Conservation (phyloP, 805 yeast species). For the Ogataea neopini region DNA sequence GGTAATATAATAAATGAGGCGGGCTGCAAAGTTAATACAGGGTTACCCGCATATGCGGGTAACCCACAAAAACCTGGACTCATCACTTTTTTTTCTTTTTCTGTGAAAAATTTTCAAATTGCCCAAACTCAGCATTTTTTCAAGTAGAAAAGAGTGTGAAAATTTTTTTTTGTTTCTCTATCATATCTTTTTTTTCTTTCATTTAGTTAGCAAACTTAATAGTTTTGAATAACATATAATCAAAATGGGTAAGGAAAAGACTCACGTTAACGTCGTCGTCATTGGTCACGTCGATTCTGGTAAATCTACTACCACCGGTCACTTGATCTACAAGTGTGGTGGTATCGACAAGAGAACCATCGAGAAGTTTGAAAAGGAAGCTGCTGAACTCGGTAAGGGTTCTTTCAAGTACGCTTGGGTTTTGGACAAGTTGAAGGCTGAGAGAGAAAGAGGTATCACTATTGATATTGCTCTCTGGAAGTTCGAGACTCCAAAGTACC, state of each 20-base stretch:
- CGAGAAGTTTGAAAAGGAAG: conserved; percentile 97
- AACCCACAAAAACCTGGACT: background rate
- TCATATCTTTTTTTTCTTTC: background rate
- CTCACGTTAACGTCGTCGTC: conserved; percentile 99
- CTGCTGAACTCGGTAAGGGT: conserved; percentile 96
- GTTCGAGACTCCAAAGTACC: conserved; percentile 88
- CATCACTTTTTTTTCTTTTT: background rate
- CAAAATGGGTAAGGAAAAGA: conserved; percentile 86
- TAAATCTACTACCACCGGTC: conserved; percentile 99
- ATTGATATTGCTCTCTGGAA: conserved; percentile 91
- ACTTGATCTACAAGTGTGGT: conserved; percentile 99
- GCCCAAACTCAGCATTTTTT: background rate
- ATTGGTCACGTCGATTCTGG: conserved; percentile 99
- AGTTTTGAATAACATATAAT: background rate
- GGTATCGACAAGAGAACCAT: conserved; percentile 98
- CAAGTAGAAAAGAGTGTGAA: background rate
- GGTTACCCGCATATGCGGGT: background rate
- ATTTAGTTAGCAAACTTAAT: background rate
- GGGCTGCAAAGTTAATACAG: background rate
- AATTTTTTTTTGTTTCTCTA: background rate
- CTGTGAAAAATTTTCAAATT: background rate
- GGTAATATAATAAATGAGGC: no score
- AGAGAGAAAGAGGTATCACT: conserved; percentile 97
- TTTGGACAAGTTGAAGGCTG: conserved; percentile 67
- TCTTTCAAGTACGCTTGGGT: conserved; percentile 99